phyloP scores from a whole-genome alignment of 192 early-diverging fungal genomes.

The Coemansia guatemalensis region DNA sequence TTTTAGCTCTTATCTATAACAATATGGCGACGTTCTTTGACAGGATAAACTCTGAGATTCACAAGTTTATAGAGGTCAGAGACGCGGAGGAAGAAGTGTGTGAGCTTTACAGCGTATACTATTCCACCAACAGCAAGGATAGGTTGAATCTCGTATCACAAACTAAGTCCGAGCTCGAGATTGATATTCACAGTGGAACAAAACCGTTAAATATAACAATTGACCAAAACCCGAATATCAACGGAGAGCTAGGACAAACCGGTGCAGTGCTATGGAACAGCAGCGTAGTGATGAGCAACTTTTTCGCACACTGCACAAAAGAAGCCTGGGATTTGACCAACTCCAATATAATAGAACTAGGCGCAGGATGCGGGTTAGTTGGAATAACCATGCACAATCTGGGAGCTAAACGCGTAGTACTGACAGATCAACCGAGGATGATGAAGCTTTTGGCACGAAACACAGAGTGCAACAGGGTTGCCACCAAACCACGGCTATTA shows the following conservation, averaged over 20 bases:
- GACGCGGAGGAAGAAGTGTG: slow-evolving; percentile 45
- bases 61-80: slow-evolving; percentile 9
- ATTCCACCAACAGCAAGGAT: slow-evolving; percentile 12
- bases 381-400: slow-evolving; percentile 35
- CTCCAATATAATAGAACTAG: slow-evolving; percentile 31
- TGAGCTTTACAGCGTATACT: slow-evolving; percentile 51
- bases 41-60: slow-evolving; percentile 3
- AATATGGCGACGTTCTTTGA: slow-evolving; percentile 13
- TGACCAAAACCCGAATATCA: slow-evolving; percentile 46
- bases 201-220: slow-evolving; percentile 24
- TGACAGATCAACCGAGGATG: slow-evolving; percentile 48
- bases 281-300: slow-evolving; percentile 44
- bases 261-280: slow-evolving; percentile 51
- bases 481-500: not conserved
- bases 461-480: slow-evolving; percentile 10
- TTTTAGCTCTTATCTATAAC: not conserved
- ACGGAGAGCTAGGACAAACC: slow-evolving; percentile 43
- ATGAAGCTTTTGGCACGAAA: slow-evolving; percentile 29
- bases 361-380: slow-evolving; percentile 47
- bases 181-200: slow-evolving; percentile 26
- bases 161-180: slow-evolving; percentile 22
- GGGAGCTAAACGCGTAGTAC: slow-evolving; percentile 26
- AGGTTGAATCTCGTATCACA: slow-evolving; percentile 24
- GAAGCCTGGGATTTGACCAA: slow-evolving; percentile 15
- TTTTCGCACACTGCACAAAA: slow-evolving; percentile 10